Conservation (phyloP, 2,329 filamentous ascomycete genomes). For the Curvularia spicifera region DNA sequence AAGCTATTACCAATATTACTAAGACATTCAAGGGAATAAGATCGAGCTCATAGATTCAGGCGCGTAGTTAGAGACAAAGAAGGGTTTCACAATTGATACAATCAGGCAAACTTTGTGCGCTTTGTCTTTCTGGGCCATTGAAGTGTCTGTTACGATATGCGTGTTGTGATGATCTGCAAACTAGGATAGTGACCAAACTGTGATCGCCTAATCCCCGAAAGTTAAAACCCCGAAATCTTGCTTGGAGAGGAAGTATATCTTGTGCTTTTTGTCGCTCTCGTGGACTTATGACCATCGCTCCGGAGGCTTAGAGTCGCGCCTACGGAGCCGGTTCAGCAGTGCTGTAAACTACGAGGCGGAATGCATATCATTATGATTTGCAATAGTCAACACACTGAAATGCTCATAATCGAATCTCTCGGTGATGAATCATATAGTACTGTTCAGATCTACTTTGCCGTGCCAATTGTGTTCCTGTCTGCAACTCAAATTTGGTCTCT, state of each 20-base stretch:
- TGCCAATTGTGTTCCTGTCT: background rate
- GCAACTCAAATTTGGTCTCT: too few relatives aligned
- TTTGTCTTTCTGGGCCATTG: background rate
- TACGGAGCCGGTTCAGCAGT: slow-evolving; percentile 5
- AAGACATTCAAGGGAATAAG: slow-evolving; percentile 59
- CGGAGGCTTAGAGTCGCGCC: slow-evolving; percentile 21
- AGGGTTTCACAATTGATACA: background rate
- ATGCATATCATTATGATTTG: slow-evolving; percentile 18
- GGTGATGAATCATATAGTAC: slow-evolving; percentile 28
- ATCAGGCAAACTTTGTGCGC: background rate
- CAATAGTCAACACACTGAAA: slow-evolving; percentile 22
- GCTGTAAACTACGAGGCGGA: background rate
- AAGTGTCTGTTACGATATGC: background rate
- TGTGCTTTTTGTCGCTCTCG: slow-evolving; percentile 56
- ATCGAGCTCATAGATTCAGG: slow-evolving; percentile 5
- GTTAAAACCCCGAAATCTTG: slow-evolving; percentile 52
- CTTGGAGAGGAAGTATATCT: slow-evolving; percentile 32
- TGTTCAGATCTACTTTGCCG: slow-evolving; percentile 15
- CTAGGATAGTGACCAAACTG: slow-evolving; percentile 35
- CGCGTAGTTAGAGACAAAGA: background rate
- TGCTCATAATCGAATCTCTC: slow-evolving; percentile 22
- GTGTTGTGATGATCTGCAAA: slow-evolving; percentile 1
- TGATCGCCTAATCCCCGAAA: slow-evolving; percentile 41
- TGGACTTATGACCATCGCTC: slow-evolving; percentile 18
- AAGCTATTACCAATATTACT: slow-evolving; percentile 66